Evolutionary conservation across 768 basidiomycete species (phyloP).

Genomic region (Rossbeevera mucosa): DNA sequence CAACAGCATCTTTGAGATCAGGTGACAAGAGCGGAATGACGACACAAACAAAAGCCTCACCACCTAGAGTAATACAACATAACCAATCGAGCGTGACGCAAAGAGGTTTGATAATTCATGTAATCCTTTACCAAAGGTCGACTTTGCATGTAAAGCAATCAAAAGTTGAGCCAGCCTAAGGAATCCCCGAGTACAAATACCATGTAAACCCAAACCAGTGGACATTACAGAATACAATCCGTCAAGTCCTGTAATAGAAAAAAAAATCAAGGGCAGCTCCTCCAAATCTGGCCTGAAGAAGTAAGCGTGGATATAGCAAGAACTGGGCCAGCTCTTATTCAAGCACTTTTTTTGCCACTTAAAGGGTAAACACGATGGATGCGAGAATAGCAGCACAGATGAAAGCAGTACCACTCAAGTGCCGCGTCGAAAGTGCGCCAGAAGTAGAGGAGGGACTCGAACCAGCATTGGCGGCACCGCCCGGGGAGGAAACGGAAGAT

Average conservation of each 20-base stretch:
- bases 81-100: neutral
- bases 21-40: neutral
- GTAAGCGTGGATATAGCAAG: constrained; percentile 5
- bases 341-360: constrained; percentile 3
- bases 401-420: constrained; percentile 20
- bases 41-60: neutral
- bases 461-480: constrained; percentile 36
- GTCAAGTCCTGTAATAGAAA: neutral
- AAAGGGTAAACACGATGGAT: constrained; percentile 23
- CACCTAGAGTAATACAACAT: neutral
- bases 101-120: neutral
- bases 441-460: constrained; percentile 7
- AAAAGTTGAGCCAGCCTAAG: constrained; percentile 13
- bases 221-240: constrained; percentile 4
- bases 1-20: neutral
- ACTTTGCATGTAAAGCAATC: constrained; percentile 3
- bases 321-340: constrained; percentile 22
- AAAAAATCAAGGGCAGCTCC: constrained; percentile 6
- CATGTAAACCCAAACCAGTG: constrained; percentile 12
- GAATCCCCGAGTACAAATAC: constrained; percentile 1
- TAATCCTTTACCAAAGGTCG: constrained; percentile 11
- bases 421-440: constrained; percentile 25
- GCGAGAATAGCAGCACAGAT: constrained; percentile 20
- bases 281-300: constrained; percentile 12
- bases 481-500: constrained; percentile 14